A percentile compares a stretch with the other conserved stretches of the same genome.
phyloP scores from a whole-genome alignment of 2,329 filamentous ascomycete genomes.

The Alternaria brassicicola region DNA sequence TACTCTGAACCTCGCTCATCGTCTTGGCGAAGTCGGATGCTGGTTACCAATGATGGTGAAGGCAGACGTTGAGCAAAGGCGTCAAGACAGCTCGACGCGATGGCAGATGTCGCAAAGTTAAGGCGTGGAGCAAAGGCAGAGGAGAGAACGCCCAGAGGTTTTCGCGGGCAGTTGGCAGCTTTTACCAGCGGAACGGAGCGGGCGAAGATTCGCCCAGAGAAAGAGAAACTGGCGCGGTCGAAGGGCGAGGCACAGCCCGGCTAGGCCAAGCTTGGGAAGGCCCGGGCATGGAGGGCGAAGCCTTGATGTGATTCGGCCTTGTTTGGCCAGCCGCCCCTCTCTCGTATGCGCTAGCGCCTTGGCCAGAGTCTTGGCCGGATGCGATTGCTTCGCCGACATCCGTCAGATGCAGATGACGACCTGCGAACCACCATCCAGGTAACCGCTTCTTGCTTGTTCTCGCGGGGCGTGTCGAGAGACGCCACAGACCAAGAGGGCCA shows the following conservation, averaged over 20 bases:
- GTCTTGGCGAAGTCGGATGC: constrained; percentile 16
- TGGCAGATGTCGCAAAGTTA: constrained; percentile 2
- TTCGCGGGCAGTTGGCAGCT: constrained; percentile 7
- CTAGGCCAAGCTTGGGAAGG: background rate
- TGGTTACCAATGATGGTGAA: background rate
- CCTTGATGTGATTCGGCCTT: background rate
- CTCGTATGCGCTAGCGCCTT: constrained; percentile 2
- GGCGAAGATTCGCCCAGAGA: constrained; percentile 12
- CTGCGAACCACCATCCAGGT: background rate
- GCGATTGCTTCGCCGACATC: background rate
- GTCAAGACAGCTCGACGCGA: constrained; percentile 2
- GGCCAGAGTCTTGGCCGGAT: constrained; percentile 1
- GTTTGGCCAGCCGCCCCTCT: background rate
- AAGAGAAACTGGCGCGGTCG: constrained; percentile 1
- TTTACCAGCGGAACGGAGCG: constrained; percentile 9
- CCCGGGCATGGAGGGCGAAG: background rate
- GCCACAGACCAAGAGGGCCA: background rate
- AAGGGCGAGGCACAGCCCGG: background rate
- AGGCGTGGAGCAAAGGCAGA: constrained; percentile 11
- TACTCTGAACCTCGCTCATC: constrained; percentile 27
- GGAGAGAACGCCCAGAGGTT: constrained; percentile 15
- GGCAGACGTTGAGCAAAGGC: background rate
- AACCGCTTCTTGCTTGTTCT: background rate
- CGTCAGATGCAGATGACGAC: constrained; percentile 2
- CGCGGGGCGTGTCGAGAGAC: background rate